Percentiles rank a stretch among this genome's conserved stretches.
phyloP scores from a whole-genome alignment of 495 filamentous ascomycete genomes.

The Glonium stellatum region DNA sequence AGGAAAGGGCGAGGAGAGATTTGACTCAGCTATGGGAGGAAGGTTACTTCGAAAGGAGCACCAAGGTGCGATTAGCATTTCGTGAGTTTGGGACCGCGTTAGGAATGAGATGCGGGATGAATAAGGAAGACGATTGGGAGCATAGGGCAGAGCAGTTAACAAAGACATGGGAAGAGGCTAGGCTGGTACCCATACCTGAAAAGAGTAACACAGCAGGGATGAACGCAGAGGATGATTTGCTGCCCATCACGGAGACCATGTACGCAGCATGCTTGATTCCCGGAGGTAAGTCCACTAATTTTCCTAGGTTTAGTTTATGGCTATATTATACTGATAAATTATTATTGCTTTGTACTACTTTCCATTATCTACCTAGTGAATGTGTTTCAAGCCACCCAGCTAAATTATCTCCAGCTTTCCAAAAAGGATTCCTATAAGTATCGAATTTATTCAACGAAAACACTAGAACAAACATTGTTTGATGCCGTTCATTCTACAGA shows the following conservation, averaged over 20 bases:
- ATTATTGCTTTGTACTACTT: too few species aligned
- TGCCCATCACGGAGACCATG: slow-evolving; percentile 59
- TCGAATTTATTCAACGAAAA: neutral
- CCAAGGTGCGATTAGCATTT: slow-evolving; percentile 49
- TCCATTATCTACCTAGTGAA: neutral
- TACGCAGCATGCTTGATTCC: slow-evolving; percentile 58
- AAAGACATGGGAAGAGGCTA: slow-evolving; percentile 17
- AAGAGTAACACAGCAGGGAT: slow-evolving; percentile 24
- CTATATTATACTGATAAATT: neutral
- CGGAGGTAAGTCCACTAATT: slow-evolving; percentile 41
- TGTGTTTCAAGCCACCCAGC: neutral
- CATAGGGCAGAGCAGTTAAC: slow-evolving; percentile 7
- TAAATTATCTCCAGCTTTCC: slow-evolving; percentile 4
- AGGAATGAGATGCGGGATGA: slow-evolving; percentile 49
- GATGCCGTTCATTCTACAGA: neutral
- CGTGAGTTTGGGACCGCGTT: slow-evolving; percentile 57
- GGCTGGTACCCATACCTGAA: slow-evolving; percentile 41
- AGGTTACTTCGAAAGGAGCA: slow-evolving; percentile 31
- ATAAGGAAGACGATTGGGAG: slow-evolving; percentile 45
- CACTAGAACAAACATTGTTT: neutral
- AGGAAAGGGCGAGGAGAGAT: slow-evolving; percentile 36
- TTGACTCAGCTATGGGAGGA: slow-evolving; percentile 43
- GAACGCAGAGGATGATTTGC: slow-evolving; percentile 27
- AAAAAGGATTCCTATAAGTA: slow-evolving; percentile 4
- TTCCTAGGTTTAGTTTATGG: neutral